Evolutionary conservation across 495 filamentous ascomycete species (phyloP).

Genomic region (Tuber calosporum): DNA sequence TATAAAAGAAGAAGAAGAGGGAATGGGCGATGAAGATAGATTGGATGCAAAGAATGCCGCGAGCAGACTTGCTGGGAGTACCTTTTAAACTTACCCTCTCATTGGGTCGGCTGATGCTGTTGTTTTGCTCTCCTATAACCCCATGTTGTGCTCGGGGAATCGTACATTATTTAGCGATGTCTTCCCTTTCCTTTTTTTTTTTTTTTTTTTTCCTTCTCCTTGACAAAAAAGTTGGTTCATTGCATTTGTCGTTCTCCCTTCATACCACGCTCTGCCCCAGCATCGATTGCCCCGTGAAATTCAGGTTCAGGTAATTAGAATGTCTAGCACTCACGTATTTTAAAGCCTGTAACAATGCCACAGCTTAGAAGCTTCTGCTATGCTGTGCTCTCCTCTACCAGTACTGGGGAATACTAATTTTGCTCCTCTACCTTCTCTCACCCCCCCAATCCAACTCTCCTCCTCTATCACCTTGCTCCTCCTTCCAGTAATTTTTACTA

Average conservation of each 20-base stretch:
- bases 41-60: slow-evolving; percentile 94
- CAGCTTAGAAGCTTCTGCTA: not conserved
- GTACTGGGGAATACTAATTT: too few relatives aligned
- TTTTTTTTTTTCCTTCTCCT: not conserved
- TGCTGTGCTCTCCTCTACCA: not conserved
- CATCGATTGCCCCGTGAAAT: not conserved
- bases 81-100: slow-evolving; percentile 54
- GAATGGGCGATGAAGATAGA: slow-evolving; percentile 88
- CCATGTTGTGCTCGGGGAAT: not conserved
- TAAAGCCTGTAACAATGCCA: not conserved
- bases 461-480: not conserved
- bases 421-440: too few relatives aligned
- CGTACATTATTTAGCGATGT: not conserved
- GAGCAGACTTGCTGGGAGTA: slow-evolving; percentile 84
- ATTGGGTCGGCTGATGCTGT: not conserved
- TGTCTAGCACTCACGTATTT: not conserved
- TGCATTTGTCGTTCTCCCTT: not conserved
- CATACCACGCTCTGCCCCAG: not conserved
- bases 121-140: not conserved
- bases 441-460: not conserved
- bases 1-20: slow-evolving; percentile 49
- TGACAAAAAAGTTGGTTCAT: not conserved
- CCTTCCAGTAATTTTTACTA: not conserved
- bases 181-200: too few relatives aligned
- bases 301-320: not conserved